A percentile compares a stretch with the other conserved stretches of the same genome.
These are phyloP conservation scores for Phytopythium sindhum DNA, from an alignment of 352 stramenopile genomes.

Conservation along the genomic window DNA sequence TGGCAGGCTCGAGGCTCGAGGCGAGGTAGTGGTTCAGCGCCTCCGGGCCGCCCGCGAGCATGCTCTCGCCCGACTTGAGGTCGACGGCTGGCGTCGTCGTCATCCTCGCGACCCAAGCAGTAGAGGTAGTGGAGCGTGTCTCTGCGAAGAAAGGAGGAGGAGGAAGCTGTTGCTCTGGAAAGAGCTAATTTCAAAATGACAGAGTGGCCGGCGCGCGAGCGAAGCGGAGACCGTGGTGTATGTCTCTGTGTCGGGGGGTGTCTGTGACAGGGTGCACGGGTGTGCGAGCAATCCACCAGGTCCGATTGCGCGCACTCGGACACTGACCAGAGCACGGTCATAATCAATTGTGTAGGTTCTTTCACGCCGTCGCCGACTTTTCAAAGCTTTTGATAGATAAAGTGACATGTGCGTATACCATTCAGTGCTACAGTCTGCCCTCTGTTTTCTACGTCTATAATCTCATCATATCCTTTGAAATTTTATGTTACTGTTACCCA, in stretches of 20 bases:
- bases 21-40: conserved; percentile 18
- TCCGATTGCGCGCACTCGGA: not conserved
- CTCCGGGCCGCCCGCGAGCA: conserved; percentile 7
- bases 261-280: not conserved
- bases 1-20: conserved; percentile 13
- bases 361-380: not conserved
- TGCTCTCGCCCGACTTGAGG: not conserved
- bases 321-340: not conserved
- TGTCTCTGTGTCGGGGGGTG: not conserved
- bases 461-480: no score
- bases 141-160: conserved; percentile 1
- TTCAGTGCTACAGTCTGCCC: no score
- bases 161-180: not conserved
- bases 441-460: no score
- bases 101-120: conserved; percentile 1
- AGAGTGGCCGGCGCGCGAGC: not conserved
- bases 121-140: not conserved
- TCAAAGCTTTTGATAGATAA: conserved; percentile 2
- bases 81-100: not conserved
- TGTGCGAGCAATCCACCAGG: not conserved
- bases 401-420: not conserved
- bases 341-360: not conserved
- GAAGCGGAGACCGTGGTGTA: not conserved
- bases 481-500: no score
- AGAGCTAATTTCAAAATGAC: not conserved